Conservation (phyloP, 345 rosid species). For the Excoecaria cochinchinensis region DNA sequence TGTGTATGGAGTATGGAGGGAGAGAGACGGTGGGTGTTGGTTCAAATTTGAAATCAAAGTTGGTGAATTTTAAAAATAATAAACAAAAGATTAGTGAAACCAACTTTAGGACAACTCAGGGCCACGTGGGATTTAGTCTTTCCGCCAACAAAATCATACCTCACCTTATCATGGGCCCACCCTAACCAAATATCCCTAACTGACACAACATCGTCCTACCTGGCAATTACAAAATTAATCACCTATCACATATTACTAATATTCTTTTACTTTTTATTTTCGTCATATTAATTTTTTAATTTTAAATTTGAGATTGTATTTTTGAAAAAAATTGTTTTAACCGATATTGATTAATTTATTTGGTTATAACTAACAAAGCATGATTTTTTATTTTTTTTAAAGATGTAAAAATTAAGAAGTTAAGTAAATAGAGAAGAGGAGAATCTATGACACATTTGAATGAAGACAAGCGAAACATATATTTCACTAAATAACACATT, state of each 20-base stretch:
- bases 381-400: no score
- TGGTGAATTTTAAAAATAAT: no score
- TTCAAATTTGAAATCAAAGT: slow-evolving; percentile 35
- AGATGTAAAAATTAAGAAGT: not conserved
- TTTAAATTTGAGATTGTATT: no score
- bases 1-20: not conserved
- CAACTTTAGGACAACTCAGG: slow-evolving; percentile 22
- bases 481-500: slow-evolving; percentile 27
- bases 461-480: slow-evolving; percentile 37
- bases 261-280: no score
- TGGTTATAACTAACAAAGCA: no score
- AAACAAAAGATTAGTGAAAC: not conserved
- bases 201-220: no score
- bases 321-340: no score
- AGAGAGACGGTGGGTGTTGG: slow-evolving; percentile 18
- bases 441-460: slow-evolving; percentile 41
- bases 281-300: no score
- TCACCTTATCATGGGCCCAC: not conserved
- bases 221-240: no score
- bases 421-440: not conserved
- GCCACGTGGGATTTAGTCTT: slow-evolving; percentile 26
- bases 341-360: no score
- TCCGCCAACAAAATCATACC: slow-evolving; percentile 11
- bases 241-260: no score
- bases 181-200: not conserved